A percentile compares a stretch with the other conserved stretches of the same genome.
Conservation (phyloP, 805 yeast genomes). For the Cyberlindnera maclurae region DNA sequence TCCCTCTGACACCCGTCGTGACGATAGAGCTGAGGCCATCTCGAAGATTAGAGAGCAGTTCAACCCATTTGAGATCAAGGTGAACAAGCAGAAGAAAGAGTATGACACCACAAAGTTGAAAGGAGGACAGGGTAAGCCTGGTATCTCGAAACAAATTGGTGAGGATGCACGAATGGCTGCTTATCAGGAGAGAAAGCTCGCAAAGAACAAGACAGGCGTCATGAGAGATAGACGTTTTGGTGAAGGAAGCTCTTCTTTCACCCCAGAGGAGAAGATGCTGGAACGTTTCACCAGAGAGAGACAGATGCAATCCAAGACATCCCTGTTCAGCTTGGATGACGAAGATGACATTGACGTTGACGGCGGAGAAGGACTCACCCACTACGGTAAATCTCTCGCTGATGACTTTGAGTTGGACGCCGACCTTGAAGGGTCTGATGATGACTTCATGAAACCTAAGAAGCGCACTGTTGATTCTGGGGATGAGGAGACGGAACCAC, state of each 20-base stretch:
- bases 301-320: conserved; percentile 51
- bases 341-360: conserved; percentile 34
- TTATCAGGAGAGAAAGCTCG: conserved; percentile 56
- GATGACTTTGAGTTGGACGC: conserved; percentile 49
- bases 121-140: conserved; percentile 60
- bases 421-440: conserved; percentile 30
- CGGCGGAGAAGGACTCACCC: conserved; percentile 51
- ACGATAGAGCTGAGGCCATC: conserved; percentile 54
- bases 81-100: conserved; percentile 63
- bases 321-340: conserved; percentile 62
- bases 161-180: conserved; percentile 56
- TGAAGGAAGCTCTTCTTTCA: conserved; percentile 61
- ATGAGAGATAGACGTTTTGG: conserved; percentile 87
- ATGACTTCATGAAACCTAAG: conserved; percentile 27
- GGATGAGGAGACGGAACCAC: conserved; percentile 29
- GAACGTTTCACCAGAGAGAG: conserved; percentile 89
- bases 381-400: conserved; percentile 64
- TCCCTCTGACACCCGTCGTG: conserved; percentile 62
- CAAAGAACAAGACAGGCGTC: conserved; percentile 70
- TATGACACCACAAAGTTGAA: conserved; percentile 37
- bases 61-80: conserved; percentile 82
- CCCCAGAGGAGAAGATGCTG: conserved; percentile 91
- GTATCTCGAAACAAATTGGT: conserved; percentile 59
- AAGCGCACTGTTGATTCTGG: conserved; percentile 26
- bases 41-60: conserved; percentile 69